Evolutionary conservation across 2,329 filamentous ascomycete species (phyloP), one percentile per base, ranked within the genome.

Genomic region (Ophiognomonia clavigignenti-juglandacearum): DNA sequence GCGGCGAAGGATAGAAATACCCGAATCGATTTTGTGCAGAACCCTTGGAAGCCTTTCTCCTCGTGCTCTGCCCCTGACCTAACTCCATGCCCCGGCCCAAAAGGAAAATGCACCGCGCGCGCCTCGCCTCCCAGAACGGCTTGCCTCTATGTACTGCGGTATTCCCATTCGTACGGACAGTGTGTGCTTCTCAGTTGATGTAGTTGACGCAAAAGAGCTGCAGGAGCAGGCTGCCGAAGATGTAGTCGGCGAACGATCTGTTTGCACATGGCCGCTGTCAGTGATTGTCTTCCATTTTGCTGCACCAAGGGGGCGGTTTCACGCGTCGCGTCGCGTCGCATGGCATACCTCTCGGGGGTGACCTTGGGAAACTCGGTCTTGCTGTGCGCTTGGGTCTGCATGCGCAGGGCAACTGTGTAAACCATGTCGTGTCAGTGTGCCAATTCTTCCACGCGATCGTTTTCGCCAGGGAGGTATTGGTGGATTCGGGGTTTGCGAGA

Each of bases 201-300:
- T 98, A 98, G 78, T 98, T 98, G 66, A 97, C 83, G 71, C 91
- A 96, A 77, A 98, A 98, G 73, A 97, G 96, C 74, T 98, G 93
- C 66, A 97, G 72, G 64, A 97, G 88, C 66, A 98, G 67, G 67
- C 91, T 96, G 65, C 92, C 93, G 59, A 96, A 88, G 51, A 98
- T 78, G 64, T 86, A 98, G 71, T 98, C 93, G 63, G 93, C 91
- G 67, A 98, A 98, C 32, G 93, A 92, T 66, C 90, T 95, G 57
- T 47, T 46, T 20, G 14, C 26, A 14, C 32, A 27, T 31, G 13
- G 42, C 29, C 20, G 35, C n/a, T n/a, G 4, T 42, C 36, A 36
- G 57, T 48, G 62, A 54, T 16, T 26, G 53, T 32, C 43, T 22
- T 5, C 2, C 10, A 24, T n/a, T n/a, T n/a, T n/a, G n/a, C n/a